These are phyloP conservation scores for Cercophora scortea DNA, from an alignment of 495 filamentous ascomycete genomes.

Conservation along the genomic window DNA sequence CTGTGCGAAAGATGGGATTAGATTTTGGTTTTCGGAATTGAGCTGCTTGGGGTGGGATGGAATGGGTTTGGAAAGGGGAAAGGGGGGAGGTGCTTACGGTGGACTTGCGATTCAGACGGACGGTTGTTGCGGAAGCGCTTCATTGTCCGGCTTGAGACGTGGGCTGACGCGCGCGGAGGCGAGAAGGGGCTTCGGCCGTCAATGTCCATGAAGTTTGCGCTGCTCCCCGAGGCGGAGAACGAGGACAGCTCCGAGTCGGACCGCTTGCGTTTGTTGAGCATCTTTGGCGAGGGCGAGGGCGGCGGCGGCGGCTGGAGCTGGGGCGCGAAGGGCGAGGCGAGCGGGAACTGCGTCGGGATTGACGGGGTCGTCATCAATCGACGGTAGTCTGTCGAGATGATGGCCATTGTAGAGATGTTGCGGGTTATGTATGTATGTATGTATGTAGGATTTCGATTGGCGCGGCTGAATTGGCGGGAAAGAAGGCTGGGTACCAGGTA, in stretches of 20 bases:
- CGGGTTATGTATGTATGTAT: too few relatives aligned
- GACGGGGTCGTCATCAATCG: too few relatives aligned
- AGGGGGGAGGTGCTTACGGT: conserved; percentile 27
- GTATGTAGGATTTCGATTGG: too few relatives aligned
- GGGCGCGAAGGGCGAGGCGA: too few relatives aligned
- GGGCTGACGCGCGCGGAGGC: conserved; percentile 13
- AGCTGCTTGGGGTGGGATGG: background rate
- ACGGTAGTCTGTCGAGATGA: too few relatives aligned
- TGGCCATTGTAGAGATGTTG: too few relatives aligned
- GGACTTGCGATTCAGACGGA: conserved; percentile 38
- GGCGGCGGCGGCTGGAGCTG: too few relatives aligned
- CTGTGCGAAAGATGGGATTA: conserved; percentile 15
- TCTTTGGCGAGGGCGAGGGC: conserved; percentile 9
- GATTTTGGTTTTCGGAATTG: conserved; percentile 1
- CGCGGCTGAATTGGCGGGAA: background rate
- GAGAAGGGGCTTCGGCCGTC: conserved; percentile 14
- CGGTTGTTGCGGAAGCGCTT: conserved; percentile 44
- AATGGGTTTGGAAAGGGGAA: too few relatives aligned
- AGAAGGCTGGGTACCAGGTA: background rate
- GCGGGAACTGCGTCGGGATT: too few relatives aligned
- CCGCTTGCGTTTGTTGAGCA: conserved; percentile 44
- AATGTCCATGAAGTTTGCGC: conserved; percentile 12
- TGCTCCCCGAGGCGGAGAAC: conserved; percentile 22
- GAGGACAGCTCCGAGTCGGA: conserved; percentile 43
- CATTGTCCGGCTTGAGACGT: conserved; percentile 37